Evolutionary conservation across 2,329 filamentous ascomycete species (phyloP).

Genomic region (Claviceps arundinis): DNA sequence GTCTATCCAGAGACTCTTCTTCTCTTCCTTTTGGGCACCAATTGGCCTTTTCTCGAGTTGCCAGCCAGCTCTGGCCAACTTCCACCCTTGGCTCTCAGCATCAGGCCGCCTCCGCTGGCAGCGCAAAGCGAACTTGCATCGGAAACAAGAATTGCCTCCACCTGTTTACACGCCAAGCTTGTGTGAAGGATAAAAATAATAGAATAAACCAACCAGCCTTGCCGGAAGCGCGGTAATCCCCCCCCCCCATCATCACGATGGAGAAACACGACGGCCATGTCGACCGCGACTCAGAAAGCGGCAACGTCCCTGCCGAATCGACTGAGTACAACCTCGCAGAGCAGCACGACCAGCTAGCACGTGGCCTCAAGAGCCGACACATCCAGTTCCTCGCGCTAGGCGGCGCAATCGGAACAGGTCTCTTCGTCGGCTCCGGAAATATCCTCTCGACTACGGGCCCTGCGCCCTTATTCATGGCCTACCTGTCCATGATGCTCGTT

Average conservation of each 20-base stretch:
- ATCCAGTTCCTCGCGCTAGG: slow-evolving; percentile 46
- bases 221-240: too few species aligned
- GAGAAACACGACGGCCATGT: slow-evolving; percentile 10
- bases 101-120: background rate
- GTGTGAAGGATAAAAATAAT: too few species aligned
- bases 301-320: slow-evolving; percentile 10
- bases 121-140: background rate
- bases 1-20: too few species aligned
- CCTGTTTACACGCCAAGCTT: too few species aligned
- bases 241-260: background rate
- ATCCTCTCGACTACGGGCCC: slow-evolving; percentile 45
- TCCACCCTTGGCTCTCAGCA: background rate
- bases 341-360: slow-evolving; percentile 33
- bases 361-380: slow-evolving; percentile 45
- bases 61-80: background rate
- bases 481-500: slow-evolving; percentile 40
- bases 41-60: too few species aligned
- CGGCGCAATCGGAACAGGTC: slow-evolving; percentile 49
- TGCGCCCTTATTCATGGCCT: slow-evolving; percentile 58
- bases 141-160: background rate
- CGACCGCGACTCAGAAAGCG: slow-evolving; percentile 12
- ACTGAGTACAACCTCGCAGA: slow-evolving; percentile 23
- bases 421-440: slow-evolving; percentile 48
- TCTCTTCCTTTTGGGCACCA: too few species aligned
- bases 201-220: too few species aligned